Conservation (phyloP, 1,284 basidiomycete species). For the Melampsora larici-populina region DNA sequence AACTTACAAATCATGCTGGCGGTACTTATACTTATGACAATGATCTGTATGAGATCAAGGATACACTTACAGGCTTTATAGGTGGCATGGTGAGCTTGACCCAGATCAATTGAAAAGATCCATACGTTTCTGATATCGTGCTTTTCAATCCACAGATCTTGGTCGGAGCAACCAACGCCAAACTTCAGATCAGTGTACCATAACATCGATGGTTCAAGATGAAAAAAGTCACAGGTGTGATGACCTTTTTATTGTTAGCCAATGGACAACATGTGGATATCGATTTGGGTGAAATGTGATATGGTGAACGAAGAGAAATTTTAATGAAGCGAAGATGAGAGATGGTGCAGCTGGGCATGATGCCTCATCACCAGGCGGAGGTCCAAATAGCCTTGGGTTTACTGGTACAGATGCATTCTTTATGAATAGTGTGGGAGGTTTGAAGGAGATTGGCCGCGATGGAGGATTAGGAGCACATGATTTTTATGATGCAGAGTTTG, state of each 20-base stretch:
- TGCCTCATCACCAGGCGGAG: constrained; percentile 45
- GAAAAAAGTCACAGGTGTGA: constrained; percentile 81
- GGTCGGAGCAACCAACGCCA: constrained; percentile 81
- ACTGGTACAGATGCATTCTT: constrained; percentile 55
- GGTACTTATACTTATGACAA: constrained; percentile 97
- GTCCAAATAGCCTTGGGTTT: constrained; percentile 12
- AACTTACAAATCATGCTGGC: constrained; percentile 92
- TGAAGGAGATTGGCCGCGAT: constrained; percentile 30
- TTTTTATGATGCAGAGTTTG: constrained; percentile 56
- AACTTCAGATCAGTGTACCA: constrained; percentile 82
- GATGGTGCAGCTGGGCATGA: constrained; percentile 58
- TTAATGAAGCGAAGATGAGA: constrained; percentile 87
- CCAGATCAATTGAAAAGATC: background rate
- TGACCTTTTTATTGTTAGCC: constrained; percentile 72
- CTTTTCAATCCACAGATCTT: constrained; percentile 59
- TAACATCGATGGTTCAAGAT: constrained; percentile 77
- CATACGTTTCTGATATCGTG: background rate
- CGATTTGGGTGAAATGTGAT: constrained; percentile 85
- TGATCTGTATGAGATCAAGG: constrained; percentile 88
- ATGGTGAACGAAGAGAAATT: constrained; percentile 89
- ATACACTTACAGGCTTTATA: constrained; percentile 81
- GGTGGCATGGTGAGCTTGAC: constrained; percentile 66
- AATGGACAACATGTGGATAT: constrained; percentile 90
- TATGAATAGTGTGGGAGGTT: constrained; percentile 66
- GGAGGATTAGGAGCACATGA: background rate